Evolutionary conservation across 2,329 filamentous ascomycete genomes (phyloP), one percentile per base, ranked within the genome.

Genomic region (Achaetomium macrosporum): DNA sequence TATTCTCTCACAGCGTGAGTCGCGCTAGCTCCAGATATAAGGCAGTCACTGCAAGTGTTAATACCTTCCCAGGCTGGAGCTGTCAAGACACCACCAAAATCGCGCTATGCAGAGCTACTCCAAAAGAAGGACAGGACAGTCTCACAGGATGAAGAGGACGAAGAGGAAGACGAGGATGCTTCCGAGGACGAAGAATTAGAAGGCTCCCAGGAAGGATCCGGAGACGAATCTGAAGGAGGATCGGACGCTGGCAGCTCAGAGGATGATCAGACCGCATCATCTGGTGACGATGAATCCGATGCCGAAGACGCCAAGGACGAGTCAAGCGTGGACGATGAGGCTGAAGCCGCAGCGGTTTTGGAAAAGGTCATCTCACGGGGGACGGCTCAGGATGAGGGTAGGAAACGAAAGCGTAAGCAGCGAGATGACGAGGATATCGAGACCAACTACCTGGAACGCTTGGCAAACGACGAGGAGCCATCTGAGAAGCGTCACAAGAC

Each of bases 1-100:
- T 90, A 37, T 90, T 90, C 71, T 78, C 84, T 53, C 74, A 77
- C 53, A 90, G 87, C 74, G 86, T 89, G 78, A 73, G 84, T 78
- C 54, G 42, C 20, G 19, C 31, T 10, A 29, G 19, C 15, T 2
- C 17, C 8, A 35, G 25, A 40, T 6, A 25, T 30, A 47, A 44
- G 47, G 42, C 30, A 45, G 6, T 30, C 16, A 39, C 35, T 35
- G 6, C 19, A 35, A 42, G 19, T 35, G 25, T 60, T 66, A 56
- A 66, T 42, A 16, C 19, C 53, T 48, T 53, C 55, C 13, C 52
- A 83, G 78, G 66, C 75, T 50, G 79, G 79, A 5, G 78, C 79
- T 5, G 75, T 78, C 1, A 70, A 74, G 55, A 66, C 69, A 10
- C 73, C 74, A 20, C 58, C 72, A 1, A 73, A 73, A 57, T 66